Evolutionary conservation across 176 grass and related monocot species (phyloP).

Genomic region (Paspalum vaginatum): DNA sequence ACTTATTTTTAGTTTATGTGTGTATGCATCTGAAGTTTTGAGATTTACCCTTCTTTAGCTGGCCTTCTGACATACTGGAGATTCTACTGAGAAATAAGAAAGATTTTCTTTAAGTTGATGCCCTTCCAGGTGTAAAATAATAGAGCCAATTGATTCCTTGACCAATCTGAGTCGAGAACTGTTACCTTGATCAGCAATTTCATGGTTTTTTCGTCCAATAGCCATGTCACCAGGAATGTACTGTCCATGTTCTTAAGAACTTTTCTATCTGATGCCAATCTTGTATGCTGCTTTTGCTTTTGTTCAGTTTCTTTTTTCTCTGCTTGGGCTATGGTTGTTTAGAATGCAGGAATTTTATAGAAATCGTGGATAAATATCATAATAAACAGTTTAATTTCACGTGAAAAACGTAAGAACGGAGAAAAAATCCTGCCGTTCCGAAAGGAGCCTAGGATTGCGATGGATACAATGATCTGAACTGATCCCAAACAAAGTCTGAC

Average conservation of each 20-base stretch:
- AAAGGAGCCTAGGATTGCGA: background rate
- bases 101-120: conserved; percentile 20
- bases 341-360: too few relatives aligned
- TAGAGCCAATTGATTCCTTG: conserved; percentile 39
- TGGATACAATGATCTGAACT: conserved; percentile 21
- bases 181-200: conserved; percentile 33
- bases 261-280: conserved; percentile 16
- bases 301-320: background rate
- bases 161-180: conserved; percentile 33
- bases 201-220: conserved; percentile 8
- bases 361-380: too few relatives aligned
- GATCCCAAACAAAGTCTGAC: conserved; percentile 25
- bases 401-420: too few relatives aligned
- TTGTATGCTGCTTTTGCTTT: background rate
- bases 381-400: too few relatives aligned
- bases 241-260: conserved; percentile 10
- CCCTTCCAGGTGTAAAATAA: conserved; percentile 45
- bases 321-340: background rate
- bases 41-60: conserved; percentile 35
- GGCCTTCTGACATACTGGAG: conserved; percentile 28
- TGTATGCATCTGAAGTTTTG: conserved; percentile 30
- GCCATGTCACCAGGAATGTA: conserved; percentile 34
- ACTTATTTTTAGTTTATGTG: conserved; percentile 2
- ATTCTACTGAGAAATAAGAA: conserved; percentile 37
- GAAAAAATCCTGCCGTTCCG: too few relatives aligned